Conservation (phyloP, 441 rosid genomes). For the Bruguiera hainesii region DNA sequence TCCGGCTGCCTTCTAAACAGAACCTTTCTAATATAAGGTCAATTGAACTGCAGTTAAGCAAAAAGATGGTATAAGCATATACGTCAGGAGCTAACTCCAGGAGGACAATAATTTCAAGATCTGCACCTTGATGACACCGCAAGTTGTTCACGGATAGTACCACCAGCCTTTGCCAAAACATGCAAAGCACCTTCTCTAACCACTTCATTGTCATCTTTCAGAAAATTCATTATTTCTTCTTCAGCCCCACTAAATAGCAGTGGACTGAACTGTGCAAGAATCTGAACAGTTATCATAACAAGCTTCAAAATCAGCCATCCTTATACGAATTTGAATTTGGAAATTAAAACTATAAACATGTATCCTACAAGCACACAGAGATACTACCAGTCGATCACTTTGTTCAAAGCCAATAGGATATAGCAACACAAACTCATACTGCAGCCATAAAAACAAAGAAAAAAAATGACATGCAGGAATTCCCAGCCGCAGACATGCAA, state of each 20-base stretch:
- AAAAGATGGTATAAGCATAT: slow-evolving; percentile 28
- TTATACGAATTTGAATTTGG: not conserved
- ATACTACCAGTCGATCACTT: not conserved
- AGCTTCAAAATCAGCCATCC: slow-evolving; percentile 5
- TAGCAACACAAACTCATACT: slow-evolving; percentile 7
- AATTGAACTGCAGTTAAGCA: slow-evolving; percentile 62
- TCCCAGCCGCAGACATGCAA: slow-evolving; percentile 1
- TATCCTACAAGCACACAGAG: not conserved
- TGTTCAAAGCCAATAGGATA: not conserved
- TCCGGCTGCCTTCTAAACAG: slow-evolving; percentile 95
- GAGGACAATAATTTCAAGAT: slow-evolving; percentile 13
- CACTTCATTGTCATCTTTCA: slow-evolving; percentile 85
- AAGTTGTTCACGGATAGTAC: slow-evolving; percentile 91
- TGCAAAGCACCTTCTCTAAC: slow-evolving; percentile 90
- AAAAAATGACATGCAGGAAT: not conserved
- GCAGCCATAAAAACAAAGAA: not conserved
- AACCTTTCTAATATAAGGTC: slow-evolving; percentile 92
- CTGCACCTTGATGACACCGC: slow-evolving; percentile 77
- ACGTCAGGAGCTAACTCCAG: slow-evolving; percentile 5
- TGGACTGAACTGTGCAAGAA: slow-evolving; percentile 86
- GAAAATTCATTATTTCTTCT: slow-evolving; percentile 74
- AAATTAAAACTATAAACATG: not conserved
- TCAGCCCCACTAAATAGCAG: slow-evolving; percentile 76
- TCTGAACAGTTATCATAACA: slow-evolving; percentile 44
- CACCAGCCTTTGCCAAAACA: slow-evolving; percentile 97